Evolutionary conservation across 768 basidiomycete species (phyloP).

Genomic region (Coprinellus micaceus): DNA sequence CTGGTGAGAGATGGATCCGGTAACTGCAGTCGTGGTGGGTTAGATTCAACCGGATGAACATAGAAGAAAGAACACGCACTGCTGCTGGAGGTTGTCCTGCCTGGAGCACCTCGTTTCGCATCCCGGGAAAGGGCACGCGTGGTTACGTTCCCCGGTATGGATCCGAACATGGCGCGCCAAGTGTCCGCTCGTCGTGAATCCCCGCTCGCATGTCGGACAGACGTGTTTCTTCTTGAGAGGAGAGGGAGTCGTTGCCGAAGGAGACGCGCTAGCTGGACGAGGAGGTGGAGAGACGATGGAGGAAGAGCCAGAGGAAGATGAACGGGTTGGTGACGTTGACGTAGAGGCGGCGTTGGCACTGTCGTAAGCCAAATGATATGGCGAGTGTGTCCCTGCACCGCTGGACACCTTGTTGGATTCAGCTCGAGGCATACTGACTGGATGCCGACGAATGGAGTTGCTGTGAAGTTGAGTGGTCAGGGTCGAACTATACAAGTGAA

Average conservation of each 20-base stretch:
- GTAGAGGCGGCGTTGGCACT: no score
- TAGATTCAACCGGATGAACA: not conserved
- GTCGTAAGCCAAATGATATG: no score
- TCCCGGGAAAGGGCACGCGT: conserved; percentile 93
- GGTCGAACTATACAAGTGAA: no score
- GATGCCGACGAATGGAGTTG: no score
- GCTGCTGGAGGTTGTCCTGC: conserved; percentile 80
- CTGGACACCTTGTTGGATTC: no score
- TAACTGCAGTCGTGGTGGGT: conserved; percentile 42
- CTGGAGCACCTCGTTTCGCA: conserved; percentile 88
- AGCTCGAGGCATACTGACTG: no score
- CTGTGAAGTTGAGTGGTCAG: no score
- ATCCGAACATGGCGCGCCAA: conserved; percentile 84
- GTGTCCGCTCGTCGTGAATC: conserved; percentile 87
- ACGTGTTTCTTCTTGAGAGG: conserved; percentile 49
- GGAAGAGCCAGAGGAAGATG: no score
- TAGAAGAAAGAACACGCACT: conserved; percentile 34
- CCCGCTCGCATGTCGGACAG: conserved; percentile 69
- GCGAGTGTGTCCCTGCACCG: no score
- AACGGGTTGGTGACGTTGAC: no score
- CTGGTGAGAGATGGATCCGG: conserved; percentile 77
- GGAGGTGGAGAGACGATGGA: not conserved
- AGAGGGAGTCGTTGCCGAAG: no score
- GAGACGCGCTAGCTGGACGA: no score
- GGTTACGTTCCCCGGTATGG: conserved; percentile 89